Percentiles rank a stretch among this genome's conserved stretches.
Evolutionary conservation across 352 stramenopile genomes (phyloP).

Genomic region (Phytophthora pini): DNA sequence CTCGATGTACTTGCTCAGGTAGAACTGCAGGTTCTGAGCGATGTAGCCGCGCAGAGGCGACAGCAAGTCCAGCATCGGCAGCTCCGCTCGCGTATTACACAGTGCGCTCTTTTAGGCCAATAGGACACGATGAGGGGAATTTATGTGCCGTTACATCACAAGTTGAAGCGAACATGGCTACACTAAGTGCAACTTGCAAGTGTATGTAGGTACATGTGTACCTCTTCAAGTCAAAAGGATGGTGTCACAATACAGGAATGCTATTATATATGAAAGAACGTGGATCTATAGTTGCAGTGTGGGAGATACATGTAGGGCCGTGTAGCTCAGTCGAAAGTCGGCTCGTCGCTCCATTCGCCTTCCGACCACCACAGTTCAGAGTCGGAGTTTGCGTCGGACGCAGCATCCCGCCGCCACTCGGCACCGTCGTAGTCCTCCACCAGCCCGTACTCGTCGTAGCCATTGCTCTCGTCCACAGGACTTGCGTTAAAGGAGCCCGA

Average conservation of each 20-base stretch:
- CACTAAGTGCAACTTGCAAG: neutral
- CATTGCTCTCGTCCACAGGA: conserved; percentile 36
- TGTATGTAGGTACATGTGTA: too few species aligned
- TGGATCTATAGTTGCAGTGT: conserved; percentile 12
- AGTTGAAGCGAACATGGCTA: conserved; percentile 26
- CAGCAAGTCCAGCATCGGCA: conserved; percentile 82
- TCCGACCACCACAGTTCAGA: conserved; percentile 38
- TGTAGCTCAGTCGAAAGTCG: conserved; percentile 22
- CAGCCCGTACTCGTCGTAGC: conserved; percentile 42
- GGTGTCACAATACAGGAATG: conserved; percentile 10
- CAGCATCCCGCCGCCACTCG: conserved; percentile 26
- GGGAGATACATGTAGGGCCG: neutral
- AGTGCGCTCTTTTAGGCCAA: conserved; percentile 19
- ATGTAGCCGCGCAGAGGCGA: conserved; percentile 88
- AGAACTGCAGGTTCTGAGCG: conserved; percentile 89
- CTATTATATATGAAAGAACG: conserved; percentile 11
- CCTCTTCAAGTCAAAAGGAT: neutral
- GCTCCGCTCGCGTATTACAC: conserved; percentile 7
- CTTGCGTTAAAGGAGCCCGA: conserved; percentile 6
- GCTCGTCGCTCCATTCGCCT: conserved; percentile 37
- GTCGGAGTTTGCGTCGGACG: conserved; percentile 32
- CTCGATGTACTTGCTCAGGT: conserved; percentile 91
- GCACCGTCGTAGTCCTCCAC: conserved; percentile 36
- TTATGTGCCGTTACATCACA: conserved; percentile 1
- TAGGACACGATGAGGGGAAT: neutral